Conservation (phyloP, 2,329 filamentous ascomycete species). For the Cladosporium sphaerospermum region DNA sequence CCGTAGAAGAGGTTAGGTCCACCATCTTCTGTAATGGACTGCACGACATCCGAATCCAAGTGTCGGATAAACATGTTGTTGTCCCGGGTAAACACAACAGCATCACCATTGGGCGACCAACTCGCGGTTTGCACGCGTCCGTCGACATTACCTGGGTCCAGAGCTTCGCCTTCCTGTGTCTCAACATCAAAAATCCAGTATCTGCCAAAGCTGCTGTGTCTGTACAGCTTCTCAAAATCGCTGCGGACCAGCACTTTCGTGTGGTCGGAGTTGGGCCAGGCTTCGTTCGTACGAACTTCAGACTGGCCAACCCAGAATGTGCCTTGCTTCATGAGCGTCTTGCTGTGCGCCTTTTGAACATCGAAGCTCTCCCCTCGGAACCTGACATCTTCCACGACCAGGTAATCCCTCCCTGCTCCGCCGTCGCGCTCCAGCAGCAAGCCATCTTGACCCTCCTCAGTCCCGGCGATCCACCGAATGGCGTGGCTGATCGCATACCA, state of each 20-base stretch:
- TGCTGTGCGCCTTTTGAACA: constrained; percentile 46
- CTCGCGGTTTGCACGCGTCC: constrained; percentile 73
- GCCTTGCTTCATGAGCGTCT: constrained; percentile 66
- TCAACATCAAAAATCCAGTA: constrained; percentile 94
- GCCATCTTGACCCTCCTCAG: constrained; percentile 69
- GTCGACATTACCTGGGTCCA: constrained; percentile 63
- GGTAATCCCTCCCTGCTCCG: constrained; percentile 58
- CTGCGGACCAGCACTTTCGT: constrained; percentile 81
- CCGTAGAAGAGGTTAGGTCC: constrained; percentile 89
- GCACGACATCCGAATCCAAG: constrained; percentile 52
- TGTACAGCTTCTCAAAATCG: constrained; percentile 69
- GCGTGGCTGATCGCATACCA: constrained; percentile 60
- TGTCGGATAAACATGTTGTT: constrained; percentile 86
- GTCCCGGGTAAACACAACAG: constrained; percentile 78
- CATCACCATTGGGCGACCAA: constrained; percentile 84
- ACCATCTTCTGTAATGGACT: constrained; percentile 78
- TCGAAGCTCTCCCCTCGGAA: constrained; percentile 42
- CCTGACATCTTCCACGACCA: constrained; percentile 82
- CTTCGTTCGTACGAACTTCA: constrained; percentile 51
- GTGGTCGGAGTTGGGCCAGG: constrained; percentile 74
- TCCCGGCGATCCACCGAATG: constrained; percentile 69
- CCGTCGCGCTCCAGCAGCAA: constrained; percentile 69
- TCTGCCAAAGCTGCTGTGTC: constrained; percentile 76
- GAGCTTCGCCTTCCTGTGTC: constrained; percentile 66
- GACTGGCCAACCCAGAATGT: constrained; percentile 56